Evolutionary conservation across 2,329 filamentous ascomycete genomes (phyloP).

Genomic region (Cladosporium austrohemisphaericum): DNA sequence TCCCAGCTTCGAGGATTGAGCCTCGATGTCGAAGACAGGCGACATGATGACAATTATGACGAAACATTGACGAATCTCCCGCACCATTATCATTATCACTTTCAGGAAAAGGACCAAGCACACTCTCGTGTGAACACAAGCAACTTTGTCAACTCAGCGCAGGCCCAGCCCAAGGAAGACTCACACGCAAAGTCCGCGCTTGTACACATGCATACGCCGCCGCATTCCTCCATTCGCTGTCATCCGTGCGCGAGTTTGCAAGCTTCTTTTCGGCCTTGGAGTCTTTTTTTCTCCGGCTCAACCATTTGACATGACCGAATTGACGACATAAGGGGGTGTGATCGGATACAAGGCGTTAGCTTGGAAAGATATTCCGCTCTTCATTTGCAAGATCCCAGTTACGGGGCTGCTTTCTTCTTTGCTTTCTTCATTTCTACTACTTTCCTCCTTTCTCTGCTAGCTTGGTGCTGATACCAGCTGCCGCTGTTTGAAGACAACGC

Average conservation of each 20-base stretch:
- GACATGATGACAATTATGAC: conserved; percentile 11
- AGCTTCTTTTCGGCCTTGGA: background rate
- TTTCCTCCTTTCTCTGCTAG: too few species aligned
- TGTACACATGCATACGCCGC: too few species aligned
- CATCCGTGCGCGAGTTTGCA: too few species aligned
- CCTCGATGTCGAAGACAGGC: conserved; percentile 11
- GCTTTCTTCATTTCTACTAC: too few species aligned
- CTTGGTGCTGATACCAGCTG: too few species aligned
- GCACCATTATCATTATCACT: background rate
- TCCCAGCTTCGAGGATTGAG: background rate
- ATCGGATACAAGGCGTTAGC: background rate
- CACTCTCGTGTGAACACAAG: too few species aligned
- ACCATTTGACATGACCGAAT: conserved; percentile 9
- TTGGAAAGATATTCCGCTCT: conserved; percentile 10
- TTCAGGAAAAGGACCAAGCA: too few species aligned
- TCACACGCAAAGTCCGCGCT: too few species aligned
- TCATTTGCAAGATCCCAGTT: background rate
- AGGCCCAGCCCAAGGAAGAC: too few species aligned
- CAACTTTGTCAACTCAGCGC: too few species aligned
- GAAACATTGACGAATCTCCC: conserved; percentile 6
- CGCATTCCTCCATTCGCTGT: too few species aligned
- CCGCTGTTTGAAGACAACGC: too few species aligned
- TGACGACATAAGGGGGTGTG: conserved; percentile 8
- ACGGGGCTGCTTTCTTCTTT: background rate
- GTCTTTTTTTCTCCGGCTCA: background rate